These are phyloP conservation scores for Chlamydomonas reinhardtii DNA, from an alignment of 163 green algal genomes.

Conservation along the genomic window DNA sequence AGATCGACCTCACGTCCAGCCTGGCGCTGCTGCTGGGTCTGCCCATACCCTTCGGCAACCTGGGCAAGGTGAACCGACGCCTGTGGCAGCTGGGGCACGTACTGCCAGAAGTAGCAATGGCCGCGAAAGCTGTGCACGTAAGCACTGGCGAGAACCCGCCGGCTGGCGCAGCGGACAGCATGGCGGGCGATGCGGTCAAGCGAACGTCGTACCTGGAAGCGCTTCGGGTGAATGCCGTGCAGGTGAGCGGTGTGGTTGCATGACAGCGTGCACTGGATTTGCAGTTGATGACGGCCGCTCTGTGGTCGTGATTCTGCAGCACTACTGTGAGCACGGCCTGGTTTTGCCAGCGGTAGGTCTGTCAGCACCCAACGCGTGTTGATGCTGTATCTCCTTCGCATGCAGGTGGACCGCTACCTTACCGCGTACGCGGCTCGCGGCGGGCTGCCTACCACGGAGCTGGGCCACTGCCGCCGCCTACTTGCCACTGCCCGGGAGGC, in stretches of 20 bases:
- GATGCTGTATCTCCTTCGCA: no score
- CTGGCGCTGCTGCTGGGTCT: slow-evolving; percentile 88
- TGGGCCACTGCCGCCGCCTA: slow-evolving; percentile 43
- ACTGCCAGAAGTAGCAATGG: not conserved
- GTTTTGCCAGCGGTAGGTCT: no score
- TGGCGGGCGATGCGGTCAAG: not conserved
- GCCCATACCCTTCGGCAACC: slow-evolving; percentile 89
- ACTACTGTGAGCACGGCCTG: no score
- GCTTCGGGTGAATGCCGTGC: slow-evolving; percentile 51
- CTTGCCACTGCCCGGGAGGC: not conserved
- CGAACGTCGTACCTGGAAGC: not conserved
- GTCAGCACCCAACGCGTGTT: no score
- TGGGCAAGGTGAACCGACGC: slow-evolving; percentile 74
- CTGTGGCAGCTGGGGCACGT: slow-evolving; percentile 63
- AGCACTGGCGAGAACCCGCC: not conserved
- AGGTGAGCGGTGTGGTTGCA: slow-evolving; percentile 12
- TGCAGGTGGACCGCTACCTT: slow-evolving; percentile 65
- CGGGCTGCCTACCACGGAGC: slow-evolving; percentile 42
- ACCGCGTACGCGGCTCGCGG: slow-evolving; percentile 53
- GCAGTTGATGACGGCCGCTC: no score
- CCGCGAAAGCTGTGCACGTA: no score
- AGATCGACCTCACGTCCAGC: slow-evolving; percentile 91
- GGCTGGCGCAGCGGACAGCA: not conserved
- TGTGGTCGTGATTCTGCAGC: no score
- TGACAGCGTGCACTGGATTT: no score